These are phyloP conservation scores for Tuber indicum DNA, from an alignment of 495 filamentous ascomycete genomes.

Conservation along the genomic window DNA sequence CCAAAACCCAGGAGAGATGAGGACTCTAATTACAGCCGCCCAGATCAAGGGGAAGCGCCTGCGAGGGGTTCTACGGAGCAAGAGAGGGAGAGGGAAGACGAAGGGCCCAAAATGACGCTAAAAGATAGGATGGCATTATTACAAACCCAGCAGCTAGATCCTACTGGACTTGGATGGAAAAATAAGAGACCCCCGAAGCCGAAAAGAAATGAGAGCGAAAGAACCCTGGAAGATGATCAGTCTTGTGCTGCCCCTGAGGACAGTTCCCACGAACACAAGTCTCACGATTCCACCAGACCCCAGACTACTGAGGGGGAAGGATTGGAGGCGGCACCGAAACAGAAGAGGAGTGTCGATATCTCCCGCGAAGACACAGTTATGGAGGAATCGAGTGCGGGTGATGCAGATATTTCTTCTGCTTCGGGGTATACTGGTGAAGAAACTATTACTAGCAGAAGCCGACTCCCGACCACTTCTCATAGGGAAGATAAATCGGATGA, in stretches of 20 bases:
- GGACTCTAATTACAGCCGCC: constrained; percentile 56
- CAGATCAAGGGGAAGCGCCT: constrained; percentile 62
- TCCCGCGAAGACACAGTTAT: constrained; percentile 41
- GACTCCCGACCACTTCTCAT: constrained; percentile 29
- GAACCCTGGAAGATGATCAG: constrained; percentile 26
- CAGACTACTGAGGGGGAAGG: constrained; percentile 7
- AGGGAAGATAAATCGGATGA: constrained; percentile 43
- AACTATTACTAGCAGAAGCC: constrained; percentile 6
- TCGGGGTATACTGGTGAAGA: constrained; percentile 14
- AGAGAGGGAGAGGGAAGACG: constrained; percentile 52
- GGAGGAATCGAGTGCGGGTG: constrained; percentile 20
- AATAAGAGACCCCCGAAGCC: constrained; percentile 76
- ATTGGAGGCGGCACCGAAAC: constrained; percentile 10
- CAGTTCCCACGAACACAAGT: constrained; percentile 11
- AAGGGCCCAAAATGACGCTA: constrained; percentile 77
- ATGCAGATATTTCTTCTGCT: constrained; percentile 24
- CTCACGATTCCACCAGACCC: constrained; percentile 20
- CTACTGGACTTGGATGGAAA: constrained; percentile 65
- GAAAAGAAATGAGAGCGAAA: constrained; percentile 60
- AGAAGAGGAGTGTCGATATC: constrained; percentile 38
- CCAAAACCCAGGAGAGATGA: constrained; percentile 78
- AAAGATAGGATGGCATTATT: constrained; percentile 91
- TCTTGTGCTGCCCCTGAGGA: constrained; percentile 18
- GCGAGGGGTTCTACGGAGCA: constrained; percentile 41
- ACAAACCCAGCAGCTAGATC: constrained; percentile 89